Base-by-base conservation (phyloP, 306 rosid species). In the Quercus bicolor region DNA sequence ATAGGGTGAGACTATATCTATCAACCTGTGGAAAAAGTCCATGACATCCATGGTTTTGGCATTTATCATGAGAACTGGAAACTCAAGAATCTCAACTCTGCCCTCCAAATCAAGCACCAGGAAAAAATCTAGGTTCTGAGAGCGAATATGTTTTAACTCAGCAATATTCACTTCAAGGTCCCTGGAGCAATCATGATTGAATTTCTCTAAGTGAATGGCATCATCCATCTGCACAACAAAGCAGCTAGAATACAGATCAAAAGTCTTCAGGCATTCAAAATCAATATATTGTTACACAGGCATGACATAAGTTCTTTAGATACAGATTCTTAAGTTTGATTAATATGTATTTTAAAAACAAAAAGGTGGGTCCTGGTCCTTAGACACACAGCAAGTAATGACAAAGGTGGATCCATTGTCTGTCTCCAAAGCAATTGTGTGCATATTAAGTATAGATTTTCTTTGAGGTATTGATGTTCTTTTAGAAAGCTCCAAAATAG, bases 91-190 rank as follows among this genome's bases (percentile, higher is more conserved):
- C 87, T 94, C 97, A 84, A 94, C 88, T 75, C 82, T 92, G 40
- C 98, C 98, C 93, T 94, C 98, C 82, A 94, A 91, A 91, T 94
- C 98, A 84, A 94, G 93, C 81, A 94, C 97, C 51, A 92, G 97
- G 85, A 94, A 92, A 84, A 73, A 94, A 83, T 92, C 98, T 10
- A 86, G 62, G 68, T 88, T 83, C 76, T 92, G 98, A 56, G 91
- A 12, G 82, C 68, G 29, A 37, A 85, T 69, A 70, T 54, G 75
- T 77, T 82, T 85, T 72, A 84, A 83, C 59, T 77, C 82, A 74
- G 87, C 76, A 61, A 56, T 34, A 61, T 81, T 86, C 70, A 86
- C 89, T 76, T 82, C 87, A 84, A 94, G 98, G 83, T 89, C 97
- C 78, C 76, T 80, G 75, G 91, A 91, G 87, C 86, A 89, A 82